Percentiles rank a stretch among this genome's conserved stretches.
phyloP scores from a whole-genome alignment of 495 filamentous ascomycete species.

The Penicillium argentinense region DNA sequence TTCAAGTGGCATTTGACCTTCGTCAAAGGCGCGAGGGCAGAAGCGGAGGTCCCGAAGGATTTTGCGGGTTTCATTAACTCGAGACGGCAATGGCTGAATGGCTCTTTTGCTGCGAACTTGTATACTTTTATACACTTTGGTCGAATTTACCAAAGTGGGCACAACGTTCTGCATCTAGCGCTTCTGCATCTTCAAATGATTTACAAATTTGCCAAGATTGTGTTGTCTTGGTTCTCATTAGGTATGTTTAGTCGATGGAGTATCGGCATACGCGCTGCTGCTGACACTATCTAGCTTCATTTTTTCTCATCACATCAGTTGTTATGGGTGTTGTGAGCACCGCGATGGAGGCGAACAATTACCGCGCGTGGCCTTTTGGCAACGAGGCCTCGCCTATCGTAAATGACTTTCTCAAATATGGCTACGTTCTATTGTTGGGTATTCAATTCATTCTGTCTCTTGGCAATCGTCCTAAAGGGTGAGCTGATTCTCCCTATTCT shows the following conservation, averaged over 20 bases:
- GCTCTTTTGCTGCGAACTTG: slow-evolving; percentile 86
- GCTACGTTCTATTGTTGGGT: slow-evolving; percentile 78
- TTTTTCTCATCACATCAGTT: slow-evolving; percentile 89
- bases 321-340: slow-evolving; percentile 88
- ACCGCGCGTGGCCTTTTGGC: slow-evolving; percentile 66
- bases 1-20: slow-evolving; percentile 98
- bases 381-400: slow-evolving; percentile 72
- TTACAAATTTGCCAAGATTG: slow-evolving; percentile 80
- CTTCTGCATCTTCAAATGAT: slow-evolving; percentile 88
- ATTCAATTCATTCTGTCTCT: slow-evolving; percentile 92
- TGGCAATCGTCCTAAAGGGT: slow-evolving; percentile 87
- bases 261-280: too few species aligned
- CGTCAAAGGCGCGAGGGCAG: slow-evolving; percentile 95
- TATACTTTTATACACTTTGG: slow-evolving; percentile 94
- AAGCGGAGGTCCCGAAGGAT: slow-evolving; percentile 96
- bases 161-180: slow-evolving; percentile 88
- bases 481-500: slow-evolving; percentile 23
- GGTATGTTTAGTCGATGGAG: slow-evolving; percentile 68
- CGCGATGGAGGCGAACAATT: slow-evolving; percentile 42
- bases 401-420: slow-evolving; percentile 80
- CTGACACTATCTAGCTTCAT: slow-evolving; percentile 51
- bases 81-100: slow-evolving; percentile 89
- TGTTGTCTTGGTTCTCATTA: slow-evolving; percentile 86
- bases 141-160: slow-evolving; percentile 87
- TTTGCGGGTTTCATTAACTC: slow-evolving; percentile 81